These are phyloP conservation scores for Mallotus nudiflorus DNA, from an alignment of 345 rosid species.

Conservation along the genomic window DNA sequence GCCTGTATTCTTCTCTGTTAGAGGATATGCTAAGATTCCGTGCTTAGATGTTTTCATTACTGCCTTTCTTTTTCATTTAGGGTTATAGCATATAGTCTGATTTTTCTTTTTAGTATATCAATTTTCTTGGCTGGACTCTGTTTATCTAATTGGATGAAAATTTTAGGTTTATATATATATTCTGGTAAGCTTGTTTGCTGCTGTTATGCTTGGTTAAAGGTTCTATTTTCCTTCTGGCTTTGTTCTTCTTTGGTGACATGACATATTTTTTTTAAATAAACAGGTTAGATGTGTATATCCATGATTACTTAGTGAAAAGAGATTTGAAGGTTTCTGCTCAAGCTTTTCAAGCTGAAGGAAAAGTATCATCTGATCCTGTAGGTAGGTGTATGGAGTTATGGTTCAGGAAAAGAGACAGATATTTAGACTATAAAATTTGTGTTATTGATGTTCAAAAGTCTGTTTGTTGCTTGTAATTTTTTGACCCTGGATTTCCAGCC, in stretches of 20 bases:
- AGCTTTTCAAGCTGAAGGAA: slow-evolving; percentile 97
- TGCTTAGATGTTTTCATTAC: neutral
- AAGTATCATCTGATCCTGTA: slow-evolving; percentile 97
- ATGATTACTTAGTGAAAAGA: slow-evolving; percentile 93
- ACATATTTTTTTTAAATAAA: slow-evolving; percentile 12
- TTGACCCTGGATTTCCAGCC: slow-evolving; percentile 50
- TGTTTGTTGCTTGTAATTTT: slow-evolving; percentile 9
- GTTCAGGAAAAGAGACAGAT: too few species aligned
- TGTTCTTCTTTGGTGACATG: neutral
- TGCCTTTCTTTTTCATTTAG: neutral
- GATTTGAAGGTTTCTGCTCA: slow-evolving; percentile 96
- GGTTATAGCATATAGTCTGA: neutral
- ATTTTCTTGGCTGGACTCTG: slow-evolving; percentile 17
- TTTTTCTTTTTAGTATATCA: slow-evolving; percentile 12
- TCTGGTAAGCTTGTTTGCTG: neutral
- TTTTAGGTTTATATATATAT: neutral
- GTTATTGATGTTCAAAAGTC: neutral
- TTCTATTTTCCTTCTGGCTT: slow-evolving; percentile 1
- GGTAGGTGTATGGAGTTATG: slow-evolving; percentile 43
- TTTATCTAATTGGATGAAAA: slow-evolving; percentile 8
- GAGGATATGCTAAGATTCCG: neutral
- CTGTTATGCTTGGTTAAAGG: neutral
- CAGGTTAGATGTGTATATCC: slow-evolving; percentile 98
- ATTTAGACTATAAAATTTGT: too few species aligned
- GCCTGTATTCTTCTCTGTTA: neutral